Conservation (phyloP, 345 rosid genomes). For the Gossypium mustelinum region DNA sequence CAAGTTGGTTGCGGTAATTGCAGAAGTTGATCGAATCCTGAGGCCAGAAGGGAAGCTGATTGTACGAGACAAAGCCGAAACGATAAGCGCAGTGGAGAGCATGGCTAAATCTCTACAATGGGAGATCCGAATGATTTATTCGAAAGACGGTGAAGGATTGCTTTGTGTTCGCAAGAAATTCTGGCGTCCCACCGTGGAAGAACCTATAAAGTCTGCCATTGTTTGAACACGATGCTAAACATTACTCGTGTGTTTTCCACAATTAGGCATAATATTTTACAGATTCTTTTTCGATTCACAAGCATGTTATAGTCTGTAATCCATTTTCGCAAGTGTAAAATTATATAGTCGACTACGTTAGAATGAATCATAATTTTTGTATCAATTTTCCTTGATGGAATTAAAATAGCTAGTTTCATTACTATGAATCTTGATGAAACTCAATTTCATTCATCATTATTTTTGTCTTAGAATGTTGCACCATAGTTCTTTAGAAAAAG, state of each 20-base stretch:
- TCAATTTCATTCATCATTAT: not conserved
- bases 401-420: not conserved
- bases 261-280: not conserved
- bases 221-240: slow-evolving; percentile 20
- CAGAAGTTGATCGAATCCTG: slow-evolving; percentile 76
- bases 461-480: too few species aligned
- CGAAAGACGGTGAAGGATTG: slow-evolving; percentile 52
- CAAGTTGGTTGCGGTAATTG: slow-evolving; percentile 51
- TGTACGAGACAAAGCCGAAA: slow-evolving; percentile 58
- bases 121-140: slow-evolving; percentile 48
- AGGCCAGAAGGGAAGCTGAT: slow-evolving; percentile 80
- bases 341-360: not conserved
- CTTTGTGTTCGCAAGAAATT: slow-evolving; percentile 56
- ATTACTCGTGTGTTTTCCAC: not conserved
- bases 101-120: slow-evolving; percentile 66
- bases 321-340: slow-evolving; percentile 8
- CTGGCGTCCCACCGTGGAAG: slow-evolving; percentile 74
- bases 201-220: slow-evolving; percentile 55
- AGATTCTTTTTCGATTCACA: not conserved
- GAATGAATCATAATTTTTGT: not conserved
- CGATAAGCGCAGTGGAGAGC: slow-evolving; percentile 50
- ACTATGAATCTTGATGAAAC: not conserved
- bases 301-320: not conserved
- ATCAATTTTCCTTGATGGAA: not conserved
- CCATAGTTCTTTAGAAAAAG: too few species aligned